A percentile compares a stretch with the other conserved stretches of the same genome.
Evolutionary conservation across 192 early-diverging fungal genomes (phyloP).

Genomic region (Podila horticola): DNA sequence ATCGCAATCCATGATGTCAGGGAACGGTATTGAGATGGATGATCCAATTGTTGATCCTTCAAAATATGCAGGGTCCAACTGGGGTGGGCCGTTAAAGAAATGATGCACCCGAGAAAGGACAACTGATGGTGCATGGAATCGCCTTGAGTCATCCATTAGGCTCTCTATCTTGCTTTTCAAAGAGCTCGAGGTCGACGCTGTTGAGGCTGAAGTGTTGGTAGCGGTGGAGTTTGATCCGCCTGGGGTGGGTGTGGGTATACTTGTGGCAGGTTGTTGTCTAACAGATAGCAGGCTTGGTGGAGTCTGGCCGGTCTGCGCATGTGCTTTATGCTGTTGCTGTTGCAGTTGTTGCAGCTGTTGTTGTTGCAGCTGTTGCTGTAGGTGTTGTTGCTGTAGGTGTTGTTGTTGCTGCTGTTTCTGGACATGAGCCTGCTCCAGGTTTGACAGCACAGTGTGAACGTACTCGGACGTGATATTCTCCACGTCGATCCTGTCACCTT

Average conservation of each 20-base stretch:
- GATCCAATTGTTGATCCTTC: slow-evolving; percentile 21
- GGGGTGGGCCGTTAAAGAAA: slow-evolving; percentile 33
- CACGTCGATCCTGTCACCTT: slow-evolving; percentile 1
- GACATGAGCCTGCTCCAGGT: background rate
- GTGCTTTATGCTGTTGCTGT: background rate
- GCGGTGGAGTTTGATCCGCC: background rate
- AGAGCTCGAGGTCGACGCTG: background rate
- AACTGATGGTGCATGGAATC: slow-evolving; percentile 31
- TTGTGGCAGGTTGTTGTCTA: background rate
- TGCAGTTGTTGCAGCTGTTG: background rate
- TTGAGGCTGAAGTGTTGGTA: background rate
- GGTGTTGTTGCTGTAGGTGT: background rate
- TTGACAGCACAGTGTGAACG: slow-evolving; percentile 15
- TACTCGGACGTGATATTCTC: slow-evolving; percentile 26
- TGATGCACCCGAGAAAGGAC: slow-evolving; percentile 22
- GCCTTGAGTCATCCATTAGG: slow-evolving; percentile 22
- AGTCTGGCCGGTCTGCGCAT: background rate
- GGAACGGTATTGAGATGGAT: slow-evolving; percentile 31
- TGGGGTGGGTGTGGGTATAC: background rate
- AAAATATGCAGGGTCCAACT: slow-evolving; percentile 35
- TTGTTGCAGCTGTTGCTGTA: background rate
- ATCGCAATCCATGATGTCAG: slow-evolving; percentile 48
- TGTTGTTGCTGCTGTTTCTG: background rate
- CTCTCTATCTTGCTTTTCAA: slow-evolving; percentile 11
- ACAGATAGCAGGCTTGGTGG: background rate